Evolutionary conservation across 2,329 filamentous ascomycete species (phyloP).

Genomic region (Stagonosporopsis chrysanthemi): DNA sequence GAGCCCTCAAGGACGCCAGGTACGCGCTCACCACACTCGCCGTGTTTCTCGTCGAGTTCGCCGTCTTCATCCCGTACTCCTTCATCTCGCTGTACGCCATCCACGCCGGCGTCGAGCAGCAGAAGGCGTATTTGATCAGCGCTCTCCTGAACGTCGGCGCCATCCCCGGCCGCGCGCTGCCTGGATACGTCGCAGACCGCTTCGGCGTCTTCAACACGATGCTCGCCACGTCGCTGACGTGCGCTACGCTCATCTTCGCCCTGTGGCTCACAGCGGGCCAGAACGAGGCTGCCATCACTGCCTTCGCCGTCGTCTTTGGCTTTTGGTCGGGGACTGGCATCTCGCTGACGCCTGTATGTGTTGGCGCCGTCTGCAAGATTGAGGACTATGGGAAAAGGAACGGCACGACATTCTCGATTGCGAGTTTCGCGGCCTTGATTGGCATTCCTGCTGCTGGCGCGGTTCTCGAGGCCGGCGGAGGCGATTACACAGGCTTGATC

Average conservation of each 20-base stretch:
- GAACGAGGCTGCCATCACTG: constrained; percentile 64
- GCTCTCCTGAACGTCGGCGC: constrained; percentile 59
- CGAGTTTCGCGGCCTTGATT: constrained; percentile 69
- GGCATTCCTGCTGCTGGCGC: constrained; percentile 71
- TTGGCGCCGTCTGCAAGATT: constrained; percentile 74
- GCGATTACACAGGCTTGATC: constrained; percentile 29
- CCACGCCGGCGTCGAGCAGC: constrained; percentile 19
- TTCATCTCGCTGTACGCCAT: constrained; percentile 60
- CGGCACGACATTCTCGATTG: constrained; percentile 67
- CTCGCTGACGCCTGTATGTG: constrained; percentile 66
- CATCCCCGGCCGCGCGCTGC: constrained; percentile 62
- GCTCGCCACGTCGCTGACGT: constrained; percentile 55
- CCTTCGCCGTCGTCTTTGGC: constrained; percentile 71
- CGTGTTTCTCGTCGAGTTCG: constrained; percentile 61
- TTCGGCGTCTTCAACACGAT: constrained; percentile 63
- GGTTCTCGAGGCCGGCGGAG: constrained; percentile 26
- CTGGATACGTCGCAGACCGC: constrained; percentile 61
- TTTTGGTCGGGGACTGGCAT: constrained; percentile 73
- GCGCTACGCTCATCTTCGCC: constrained; percentile 56
- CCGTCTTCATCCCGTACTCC: constrained; percentile 67
- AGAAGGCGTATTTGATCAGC: constrained; percentile 39
- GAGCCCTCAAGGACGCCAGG: constrained; percentile 34
- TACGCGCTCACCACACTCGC: constrained; percentile 32
- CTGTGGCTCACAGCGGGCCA: constrained; percentile 61
- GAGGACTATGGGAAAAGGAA: constrained; percentile 72